Evolutionary conservation across 768 basidiomycete genomes (phyloP), one percentile per base, ranked within the genome.

Genomic region (Chalciporus piperatus): DNA sequence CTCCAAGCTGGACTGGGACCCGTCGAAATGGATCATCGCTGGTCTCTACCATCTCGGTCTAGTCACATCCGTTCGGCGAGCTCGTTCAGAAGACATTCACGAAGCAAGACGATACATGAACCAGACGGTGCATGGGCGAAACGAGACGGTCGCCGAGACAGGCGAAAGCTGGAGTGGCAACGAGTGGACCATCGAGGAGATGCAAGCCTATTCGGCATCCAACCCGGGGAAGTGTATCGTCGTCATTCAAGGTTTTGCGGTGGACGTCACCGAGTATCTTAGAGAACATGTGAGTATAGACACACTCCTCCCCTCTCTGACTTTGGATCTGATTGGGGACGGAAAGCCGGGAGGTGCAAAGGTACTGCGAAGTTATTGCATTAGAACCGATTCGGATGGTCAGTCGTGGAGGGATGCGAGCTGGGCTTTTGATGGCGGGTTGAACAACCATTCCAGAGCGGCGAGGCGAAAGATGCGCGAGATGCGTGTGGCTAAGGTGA

Each of bases 1-100:
- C 10, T 74, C 77, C 17, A 42, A 52, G 7, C 65, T 72, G 22
- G 86, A 85, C 57, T 92, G 87, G 87, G 88, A 92, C 66, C 87
- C 89, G 0, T 85, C 85, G 2, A 90, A 89, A 70, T 90, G 87
- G 88, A 76, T 83, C 39, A 89, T 90, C 38, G 62, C 79, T 19
- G 43, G 69, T 5, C 71, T 90, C 11, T 69, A 83, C 55, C 59
- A 57, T 6, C 45, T 82, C 8, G 79, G 82, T 0, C 64, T 83
- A 0, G 79, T 72, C 1, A 70, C 64, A 6, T 70, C 74, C 37
- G 69, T 87, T 14, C 76, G 82, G 3, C 72, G 75, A 16, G 84
- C 80, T 0, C 69, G 74, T 16, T 56, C 72, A 10, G 63, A 72
- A 7, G 85, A 86, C 56, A 66, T 84, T 41, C 58, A 63, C 7